These are phyloP conservation scores for Pueraria montana DNA, from an alignment of 306 rosid genomes.

Conservation along the genomic window DNA sequence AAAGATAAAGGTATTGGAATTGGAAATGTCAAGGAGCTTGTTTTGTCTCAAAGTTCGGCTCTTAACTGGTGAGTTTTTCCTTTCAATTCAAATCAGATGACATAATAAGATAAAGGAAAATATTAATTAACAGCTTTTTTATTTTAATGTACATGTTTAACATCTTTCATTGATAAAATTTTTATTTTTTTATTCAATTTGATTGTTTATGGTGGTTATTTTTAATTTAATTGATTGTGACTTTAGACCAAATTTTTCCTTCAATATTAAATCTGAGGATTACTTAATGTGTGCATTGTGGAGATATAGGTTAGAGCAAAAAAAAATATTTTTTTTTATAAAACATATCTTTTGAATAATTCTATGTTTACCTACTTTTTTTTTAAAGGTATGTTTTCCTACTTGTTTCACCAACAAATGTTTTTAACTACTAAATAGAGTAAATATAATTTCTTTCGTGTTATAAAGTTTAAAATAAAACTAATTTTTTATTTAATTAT, in stretches of 20 bases:
- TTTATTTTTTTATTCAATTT: neutral
- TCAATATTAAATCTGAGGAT: constrained; percentile 5
- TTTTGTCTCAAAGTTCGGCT: neutral
- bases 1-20: neutral
- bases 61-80: neutral
- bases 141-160: neutral
- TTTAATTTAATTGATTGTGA: neutral
- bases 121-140: no score
- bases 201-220: neutral
- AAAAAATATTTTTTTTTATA: neutral
- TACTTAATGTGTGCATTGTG: neutral
- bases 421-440: neutral
- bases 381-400: no score
- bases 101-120: neutral
- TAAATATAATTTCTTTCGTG: neutral
- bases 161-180: neutral
- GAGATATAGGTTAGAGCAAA: no score
- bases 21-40: neutral
- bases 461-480: neutral
- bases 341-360: neutral
- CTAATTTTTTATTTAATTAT: no score
- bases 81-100: neutral
- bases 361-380: no score
- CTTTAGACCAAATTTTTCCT: neutral
- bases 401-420: neutral